Conservation (phyloP, 2,329 filamentous ascomycete genomes). For the Aspergillus japonicus region DNA sequence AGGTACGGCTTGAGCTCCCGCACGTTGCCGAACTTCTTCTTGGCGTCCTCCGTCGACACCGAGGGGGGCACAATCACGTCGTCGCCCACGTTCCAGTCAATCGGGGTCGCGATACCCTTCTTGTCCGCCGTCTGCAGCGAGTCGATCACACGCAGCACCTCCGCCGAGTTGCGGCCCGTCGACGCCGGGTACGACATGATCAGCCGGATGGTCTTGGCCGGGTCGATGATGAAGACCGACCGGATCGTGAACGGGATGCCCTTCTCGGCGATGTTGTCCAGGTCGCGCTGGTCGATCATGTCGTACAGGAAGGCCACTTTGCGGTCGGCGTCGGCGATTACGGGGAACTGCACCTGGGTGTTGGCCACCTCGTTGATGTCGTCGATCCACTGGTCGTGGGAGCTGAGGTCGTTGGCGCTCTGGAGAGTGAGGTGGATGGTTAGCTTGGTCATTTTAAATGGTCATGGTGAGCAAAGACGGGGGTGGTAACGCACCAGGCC, state of each 20-base stretch:
- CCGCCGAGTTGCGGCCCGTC: slow-evolving; percentile 78
- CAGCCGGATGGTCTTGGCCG: slow-evolving; percentile 86
- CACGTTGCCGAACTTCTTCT: slow-evolving; percentile 78
- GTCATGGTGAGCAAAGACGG: neutral
- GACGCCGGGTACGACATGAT: slow-evolving; percentile 91
- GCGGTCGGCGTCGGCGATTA: slow-evolving; percentile 78
- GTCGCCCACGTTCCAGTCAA: slow-evolving; percentile 85
- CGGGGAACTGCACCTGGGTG: slow-evolving; percentile 70
- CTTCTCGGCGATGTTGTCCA: slow-evolving; percentile 76
- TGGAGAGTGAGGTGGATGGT: slow-evolving; percentile 18
- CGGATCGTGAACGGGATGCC: slow-evolving; percentile 81
- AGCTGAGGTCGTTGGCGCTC: slow-evolving; percentile 76
- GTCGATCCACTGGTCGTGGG: slow-evolving; percentile 82
- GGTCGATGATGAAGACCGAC: slow-evolving; percentile 92
- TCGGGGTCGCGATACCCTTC: slow-evolving; percentile 82
- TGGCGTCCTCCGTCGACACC: slow-evolving; percentile 80
- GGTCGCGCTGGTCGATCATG: slow-evolving; percentile 81
- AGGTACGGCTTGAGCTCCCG: slow-evolving; percentile 59
- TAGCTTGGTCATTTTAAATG: neutral
- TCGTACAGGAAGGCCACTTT: slow-evolving; percentile 75
- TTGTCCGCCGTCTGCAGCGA: slow-evolving; percentile 81
- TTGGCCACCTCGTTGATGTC: slow-evolving; percentile 80
- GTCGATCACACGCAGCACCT: slow-evolving; percentile 76
- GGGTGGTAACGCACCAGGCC: slow-evolving; percentile 58
- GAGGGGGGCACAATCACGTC: slow-evolving; percentile 88